Conservation (phyloP, 176 grass and related monocot genomes). For the Bothriochloa decipiens region DNA sequence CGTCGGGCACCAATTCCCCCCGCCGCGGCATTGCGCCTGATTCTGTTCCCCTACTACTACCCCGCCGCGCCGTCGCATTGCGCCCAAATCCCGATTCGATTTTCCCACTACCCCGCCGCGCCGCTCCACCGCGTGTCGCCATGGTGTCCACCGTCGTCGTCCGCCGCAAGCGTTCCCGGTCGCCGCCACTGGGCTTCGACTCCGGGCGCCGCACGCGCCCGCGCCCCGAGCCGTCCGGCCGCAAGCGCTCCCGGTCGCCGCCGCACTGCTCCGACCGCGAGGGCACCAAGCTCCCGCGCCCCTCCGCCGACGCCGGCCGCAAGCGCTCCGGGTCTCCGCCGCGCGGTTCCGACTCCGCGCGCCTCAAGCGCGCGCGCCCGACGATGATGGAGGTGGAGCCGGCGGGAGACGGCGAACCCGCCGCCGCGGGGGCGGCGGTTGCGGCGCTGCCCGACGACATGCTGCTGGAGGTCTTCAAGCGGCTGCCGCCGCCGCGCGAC, state of each 20-base stretch:
- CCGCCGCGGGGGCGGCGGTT: not conserved
- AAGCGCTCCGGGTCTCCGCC: conserved; percentile 28
- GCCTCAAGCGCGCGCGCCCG: conserved; percentile 1
- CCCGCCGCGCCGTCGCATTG: not conserved
- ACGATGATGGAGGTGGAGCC: not conserved
- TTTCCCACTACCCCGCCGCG: not conserved
- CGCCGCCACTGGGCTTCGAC: not conserved
- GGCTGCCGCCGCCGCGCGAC: not conserved
- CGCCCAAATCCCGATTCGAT: not conserved
- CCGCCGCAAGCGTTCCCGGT: conserved; percentile 38
- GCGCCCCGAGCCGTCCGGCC: not conserved
- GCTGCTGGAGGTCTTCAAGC: conserved; percentile 45
- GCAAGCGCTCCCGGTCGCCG: conserved; percentile 39
- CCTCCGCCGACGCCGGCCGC: not conserved
- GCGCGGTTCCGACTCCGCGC: not conserved
- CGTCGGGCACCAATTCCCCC: not conserved
- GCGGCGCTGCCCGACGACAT: conserved; percentile 46
- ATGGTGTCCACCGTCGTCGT: conserved; percentile 1
- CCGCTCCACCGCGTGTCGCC: not conserved
- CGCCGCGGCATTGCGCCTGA: not conserved
- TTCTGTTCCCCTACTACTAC: not conserved
- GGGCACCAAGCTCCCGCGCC: conserved; percentile 12
- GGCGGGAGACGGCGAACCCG: no score
- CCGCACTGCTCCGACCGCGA: not conserved
- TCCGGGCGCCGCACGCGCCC: conserved; percentile 23